A percentile compares a stretch with the other conserved stretches of the same genome.
Evolutionary conservation across 768 basidiomycete species (phyloP).

Genomic region (Arthromyces matolae): DNA sequence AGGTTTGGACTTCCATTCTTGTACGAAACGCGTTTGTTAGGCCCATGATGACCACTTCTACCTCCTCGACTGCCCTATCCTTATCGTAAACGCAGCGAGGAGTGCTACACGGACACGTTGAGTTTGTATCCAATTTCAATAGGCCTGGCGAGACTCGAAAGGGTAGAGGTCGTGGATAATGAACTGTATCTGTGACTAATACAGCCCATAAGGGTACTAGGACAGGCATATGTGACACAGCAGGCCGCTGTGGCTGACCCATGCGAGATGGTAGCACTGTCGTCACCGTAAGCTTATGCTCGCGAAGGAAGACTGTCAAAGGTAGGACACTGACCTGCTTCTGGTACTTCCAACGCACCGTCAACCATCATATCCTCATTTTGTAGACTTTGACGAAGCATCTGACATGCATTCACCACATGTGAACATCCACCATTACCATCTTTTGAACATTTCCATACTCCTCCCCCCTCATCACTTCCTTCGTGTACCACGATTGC

Average conservation of each 20-base stretch:
- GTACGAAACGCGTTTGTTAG: neutral
- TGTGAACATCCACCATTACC: neutral
- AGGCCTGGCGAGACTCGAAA: neutral
- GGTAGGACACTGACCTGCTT: neutral
- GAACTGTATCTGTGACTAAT: neutral
- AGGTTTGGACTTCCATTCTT: neutral
- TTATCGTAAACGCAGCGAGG: neutral
- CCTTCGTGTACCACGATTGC: conserved; percentile 1
- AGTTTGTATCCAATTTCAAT: neutral
- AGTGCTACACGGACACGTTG: neutral
- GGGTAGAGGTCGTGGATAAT: neutral
- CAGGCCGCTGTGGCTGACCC: neutral
- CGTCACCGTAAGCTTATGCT: neutral
- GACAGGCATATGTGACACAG: conserved; percentile 1
- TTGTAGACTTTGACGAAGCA: neutral
- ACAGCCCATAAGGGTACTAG: neutral
- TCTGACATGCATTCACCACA: neutral
- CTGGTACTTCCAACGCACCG: neutral
- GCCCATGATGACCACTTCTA: neutral
- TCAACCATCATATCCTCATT: neutral
- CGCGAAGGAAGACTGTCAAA: too few relatives aligned
- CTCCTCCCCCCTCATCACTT: neutral
- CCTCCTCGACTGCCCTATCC: neutral
- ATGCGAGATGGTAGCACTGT: neutral
- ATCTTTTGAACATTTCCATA: conserved; percentile 2